Evolutionary conservation across 2,329 filamentous ascomycete species (phyloP).

Genomic region (Fusarium coicis): DNA sequence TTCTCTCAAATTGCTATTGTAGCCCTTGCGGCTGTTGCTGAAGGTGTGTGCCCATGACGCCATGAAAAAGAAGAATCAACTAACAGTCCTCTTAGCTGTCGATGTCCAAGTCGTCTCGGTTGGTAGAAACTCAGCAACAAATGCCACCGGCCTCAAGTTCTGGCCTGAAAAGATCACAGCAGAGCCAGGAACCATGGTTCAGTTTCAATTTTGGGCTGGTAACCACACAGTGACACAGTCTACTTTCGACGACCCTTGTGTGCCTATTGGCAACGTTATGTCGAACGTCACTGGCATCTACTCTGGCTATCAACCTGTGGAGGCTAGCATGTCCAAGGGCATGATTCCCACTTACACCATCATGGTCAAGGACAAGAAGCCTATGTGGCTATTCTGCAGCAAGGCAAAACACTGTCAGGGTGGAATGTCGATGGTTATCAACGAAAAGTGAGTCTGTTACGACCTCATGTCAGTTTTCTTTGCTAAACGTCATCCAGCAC

Average conservation of each 20-base stretch:
- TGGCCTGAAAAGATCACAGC: constrained; percentile 74
- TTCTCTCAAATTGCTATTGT: constrained; percentile 60
- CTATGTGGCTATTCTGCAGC: constrained; percentile 83
- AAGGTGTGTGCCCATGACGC: constrained; percentile 50
- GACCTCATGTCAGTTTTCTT: no score
- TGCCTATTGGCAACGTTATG: constrained; percentile 66
- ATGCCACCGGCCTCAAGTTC: constrained; percentile 65
- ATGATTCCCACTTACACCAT: constrained; percentile 76
- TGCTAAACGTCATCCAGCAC: constrained; percentile 49
- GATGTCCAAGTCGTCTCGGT: constrained; percentile 74
- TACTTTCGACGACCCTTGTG: constrained; percentile 76
- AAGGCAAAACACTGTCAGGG: constrained; percentile 78
- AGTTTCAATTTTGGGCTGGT: constrained; percentile 73
- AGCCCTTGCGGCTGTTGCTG: constrained; percentile 59
- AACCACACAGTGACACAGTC: constrained; percentile 87
- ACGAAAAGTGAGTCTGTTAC: constrained; percentile 69
- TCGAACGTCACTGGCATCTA: constrained; percentile 69
- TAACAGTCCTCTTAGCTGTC: constrained; percentile 45
- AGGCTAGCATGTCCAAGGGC: constrained; percentile 59
- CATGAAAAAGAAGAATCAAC: not conserved
- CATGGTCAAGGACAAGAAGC: constrained; percentile 73
- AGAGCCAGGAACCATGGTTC: constrained; percentile 69
- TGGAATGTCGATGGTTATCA: constrained; percentile 82
- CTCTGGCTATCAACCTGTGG: constrained; percentile 74
- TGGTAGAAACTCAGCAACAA: constrained; percentile 61